Evolutionary conservation across 73 alveolate species (phyloP), one percentile per base, ranked within the genome.

Genomic region (Urostyla sp.): DNA sequence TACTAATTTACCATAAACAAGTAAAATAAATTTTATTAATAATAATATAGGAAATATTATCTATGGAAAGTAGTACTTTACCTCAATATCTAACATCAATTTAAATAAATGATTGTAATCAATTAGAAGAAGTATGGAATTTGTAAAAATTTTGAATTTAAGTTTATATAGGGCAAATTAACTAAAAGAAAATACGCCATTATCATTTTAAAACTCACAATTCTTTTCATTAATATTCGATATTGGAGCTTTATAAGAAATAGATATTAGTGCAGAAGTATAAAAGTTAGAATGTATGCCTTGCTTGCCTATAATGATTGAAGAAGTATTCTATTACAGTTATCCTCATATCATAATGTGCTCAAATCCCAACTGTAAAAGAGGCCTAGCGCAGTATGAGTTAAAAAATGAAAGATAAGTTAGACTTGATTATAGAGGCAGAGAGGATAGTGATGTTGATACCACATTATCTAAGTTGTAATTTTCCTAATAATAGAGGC

Each of bases 71-170:
- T 89, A 86, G 27, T 37, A 52, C 35, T 34, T 52, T 86, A 32
- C 90, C 94, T 16, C 74, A 72, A 34, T 45, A 44, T 34, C 53
- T 86, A 35, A 44, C 94, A 11, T 46, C 37, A 32, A 63, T 86
- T 7, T 27, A 63, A 13, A 59, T 86, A 24, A 34, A 46, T 21
- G 23, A 66, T 21, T 24, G 35, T 18, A 85, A 55, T 34, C 89
- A 85, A 13, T 35, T 66, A 45, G 53, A 32, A 30, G 34, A 7
- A 23, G 32, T 79, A 34, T 66, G 75, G 76, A 6, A 10, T 24
- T 24, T 28, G 79, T 63, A 63, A 63, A 16, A 5, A 3, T 11
- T 6, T 5, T 4, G 6, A 35, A 24, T 63, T 18, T 63, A 43
- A 38, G 26, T 63, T 15, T 18, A 13, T 37, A 13, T 63, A 63